Conservation (phyloP, 805 yeast genomes). For the Yarrowia phangngaensis region DNA sequence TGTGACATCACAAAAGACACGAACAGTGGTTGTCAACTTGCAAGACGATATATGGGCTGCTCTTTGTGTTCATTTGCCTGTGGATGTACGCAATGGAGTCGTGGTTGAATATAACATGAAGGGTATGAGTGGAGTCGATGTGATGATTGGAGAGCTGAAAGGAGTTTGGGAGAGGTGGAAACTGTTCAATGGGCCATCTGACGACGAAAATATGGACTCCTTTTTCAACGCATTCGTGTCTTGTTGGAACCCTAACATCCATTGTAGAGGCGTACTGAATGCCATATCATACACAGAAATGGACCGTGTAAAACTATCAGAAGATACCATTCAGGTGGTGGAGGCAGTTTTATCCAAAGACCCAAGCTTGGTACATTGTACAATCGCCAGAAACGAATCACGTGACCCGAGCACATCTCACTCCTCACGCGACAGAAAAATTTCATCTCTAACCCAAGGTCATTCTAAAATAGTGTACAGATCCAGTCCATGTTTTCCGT, state of each 20-base stretch:
- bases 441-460: neutral
- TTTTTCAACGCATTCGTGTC: constrained; percentile 33
- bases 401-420: constrained; percentile 1
- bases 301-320: constrained; percentile 29
- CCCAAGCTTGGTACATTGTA: constrained; percentile 1
- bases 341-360: constrained; percentile 12
- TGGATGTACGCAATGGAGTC: constrained; percentile 11
- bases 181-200: constrained; percentile 39
- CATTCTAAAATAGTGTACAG: constrained; percentile 18
- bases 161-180: constrained; percentile 40
- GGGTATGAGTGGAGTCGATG: constrained; percentile 41
- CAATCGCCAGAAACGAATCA: constrained; percentile 2
- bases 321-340: constrained; percentile 28
- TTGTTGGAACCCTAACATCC: constrained; percentile 31
- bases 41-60: constrained; percentile 38
- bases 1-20: constrained; percentile 40
- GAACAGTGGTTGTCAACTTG: constrained; percentile 38
- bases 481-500: neutral
- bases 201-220: constrained; percentile 29
- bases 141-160: constrained; percentile 36
- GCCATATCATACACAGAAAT: constrained; percentile 28
- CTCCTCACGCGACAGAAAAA: no score
- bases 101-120: constrained; percentile 31
- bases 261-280: constrained; percentile 28
- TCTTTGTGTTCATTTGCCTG: constrained; percentile 36